Evolutionary conservation across 73 alveolate genomes (phyloP).

Genomic region (Tetrahymena elliotti): DNA sequence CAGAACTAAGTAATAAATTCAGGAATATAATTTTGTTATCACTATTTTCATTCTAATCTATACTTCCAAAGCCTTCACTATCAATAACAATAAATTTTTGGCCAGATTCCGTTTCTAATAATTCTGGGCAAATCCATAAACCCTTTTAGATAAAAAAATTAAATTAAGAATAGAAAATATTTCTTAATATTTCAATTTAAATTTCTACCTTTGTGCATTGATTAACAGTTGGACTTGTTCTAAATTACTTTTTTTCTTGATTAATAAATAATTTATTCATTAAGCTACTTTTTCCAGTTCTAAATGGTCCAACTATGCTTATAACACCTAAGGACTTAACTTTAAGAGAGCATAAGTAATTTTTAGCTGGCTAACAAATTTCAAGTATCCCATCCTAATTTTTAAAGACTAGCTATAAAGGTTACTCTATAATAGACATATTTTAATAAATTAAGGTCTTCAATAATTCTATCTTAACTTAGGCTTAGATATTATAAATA

Average conservation of each 20-base stretch:
- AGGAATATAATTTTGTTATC: not conserved
- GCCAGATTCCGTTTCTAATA: not conserved
- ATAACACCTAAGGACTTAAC: not conserved
- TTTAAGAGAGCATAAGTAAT: not conserved
- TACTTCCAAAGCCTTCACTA: not conserved
- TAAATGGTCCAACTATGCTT: not conserved
- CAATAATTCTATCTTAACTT: not conserved
- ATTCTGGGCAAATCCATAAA: not conserved
- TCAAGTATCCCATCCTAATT: not conserved
- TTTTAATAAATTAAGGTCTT: not conserved
- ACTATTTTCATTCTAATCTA: not conserved
- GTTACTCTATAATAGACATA: not conserved
- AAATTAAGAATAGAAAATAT: not conserved
- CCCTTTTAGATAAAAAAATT: not conserved
- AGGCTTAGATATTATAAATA: not conserved
- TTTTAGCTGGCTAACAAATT: not conserved
- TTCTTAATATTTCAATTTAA: not conserved
- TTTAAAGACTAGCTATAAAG: not conserved
- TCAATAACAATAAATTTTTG: not conserved
- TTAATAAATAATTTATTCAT: not conserved
- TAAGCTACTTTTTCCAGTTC: not conserved
- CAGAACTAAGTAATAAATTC: not conserved
- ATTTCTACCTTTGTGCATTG: not conserved
- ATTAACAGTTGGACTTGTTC: not conserved
- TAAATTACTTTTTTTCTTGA: not conserved